phyloP scores from a whole-genome alignment of 2,329 filamentous ascomycete species.

The Talaromyces piceae region DNA sequence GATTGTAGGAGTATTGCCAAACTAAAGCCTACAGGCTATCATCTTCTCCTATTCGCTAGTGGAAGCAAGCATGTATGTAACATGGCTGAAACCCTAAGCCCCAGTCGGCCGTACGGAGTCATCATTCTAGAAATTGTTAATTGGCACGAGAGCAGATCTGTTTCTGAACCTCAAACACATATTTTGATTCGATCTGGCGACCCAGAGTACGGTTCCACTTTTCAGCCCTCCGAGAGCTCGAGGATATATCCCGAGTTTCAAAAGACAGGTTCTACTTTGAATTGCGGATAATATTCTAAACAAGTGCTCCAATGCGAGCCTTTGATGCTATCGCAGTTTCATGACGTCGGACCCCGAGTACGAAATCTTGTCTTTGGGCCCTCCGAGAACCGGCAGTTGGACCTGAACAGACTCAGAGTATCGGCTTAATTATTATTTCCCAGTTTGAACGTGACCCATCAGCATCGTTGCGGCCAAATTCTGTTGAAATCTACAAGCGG shows the following conservation, averaged over 20 bases:
- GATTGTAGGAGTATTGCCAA: neutral
- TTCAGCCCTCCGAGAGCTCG: neutral
- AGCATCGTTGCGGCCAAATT: neutral
- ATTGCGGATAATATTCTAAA: neutral
- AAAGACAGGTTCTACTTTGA: neutral
- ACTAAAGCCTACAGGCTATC: neutral
- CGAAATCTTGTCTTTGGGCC: neutral
- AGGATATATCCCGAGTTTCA: neutral
- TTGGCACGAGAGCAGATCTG: neutral
- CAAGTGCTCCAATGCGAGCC: neutral
- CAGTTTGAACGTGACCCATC: neutral
- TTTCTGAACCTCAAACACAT: neutral
- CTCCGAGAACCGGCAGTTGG: neutral
- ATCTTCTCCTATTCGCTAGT: neutral
- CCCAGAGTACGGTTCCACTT: neutral
- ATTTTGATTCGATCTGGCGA: neutral
- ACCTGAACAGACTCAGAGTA: neutral
- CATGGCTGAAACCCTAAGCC: neutral
- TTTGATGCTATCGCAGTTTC: neutral
- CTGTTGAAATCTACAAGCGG: neutral
- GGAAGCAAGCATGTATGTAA: neutral
- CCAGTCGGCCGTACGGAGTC: neutral
- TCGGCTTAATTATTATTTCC: neutral
- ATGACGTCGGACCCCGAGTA: neutral
- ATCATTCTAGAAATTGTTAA: neutral